These are phyloP conservation scores for Dicorynia guianensis DNA, from an alignment of 306 rosid genomes.

Conservation along the genomic window DNA sequence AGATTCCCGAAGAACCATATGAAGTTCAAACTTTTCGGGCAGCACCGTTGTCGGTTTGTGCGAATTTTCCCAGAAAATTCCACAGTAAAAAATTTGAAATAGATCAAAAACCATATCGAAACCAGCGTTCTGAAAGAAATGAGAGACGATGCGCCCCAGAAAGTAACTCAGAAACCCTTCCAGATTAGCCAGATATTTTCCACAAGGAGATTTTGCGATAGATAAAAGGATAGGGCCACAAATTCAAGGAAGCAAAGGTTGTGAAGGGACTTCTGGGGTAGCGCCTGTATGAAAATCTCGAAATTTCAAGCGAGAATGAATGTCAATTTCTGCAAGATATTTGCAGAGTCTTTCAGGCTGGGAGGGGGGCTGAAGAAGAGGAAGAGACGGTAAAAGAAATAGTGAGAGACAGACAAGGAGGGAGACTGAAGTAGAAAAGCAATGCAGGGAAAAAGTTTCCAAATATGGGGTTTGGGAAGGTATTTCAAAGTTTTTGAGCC, in stretches of 20 bases:
- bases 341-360: neutral
- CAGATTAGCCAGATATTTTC: neutral
- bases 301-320: neutral
- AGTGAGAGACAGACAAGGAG: no score
- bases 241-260: neutral
- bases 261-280: neutral
- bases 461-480: neutral
- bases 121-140: neutral
- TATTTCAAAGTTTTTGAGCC: neutral
- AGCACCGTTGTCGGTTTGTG: conserved; percentile 9
- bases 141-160: neutral
- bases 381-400: neutral
- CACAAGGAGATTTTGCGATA: neutral
- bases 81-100: neutral
- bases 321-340: neutral
- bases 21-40: neutral
- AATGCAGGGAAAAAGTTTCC: neutral
- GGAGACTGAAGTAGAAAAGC: neutral
- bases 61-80: conserved; percentile 25
- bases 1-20: conserved; percentile 32
- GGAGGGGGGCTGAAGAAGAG: neutral
- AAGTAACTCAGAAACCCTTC: neutral
- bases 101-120: neutral
- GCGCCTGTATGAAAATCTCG: no score
- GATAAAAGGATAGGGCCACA: neutral